These are phyloP conservation scores for Prunus kanzakura DNA, from an alignment of 306 rosid genomes.

Conservation along the genomic window DNA sequence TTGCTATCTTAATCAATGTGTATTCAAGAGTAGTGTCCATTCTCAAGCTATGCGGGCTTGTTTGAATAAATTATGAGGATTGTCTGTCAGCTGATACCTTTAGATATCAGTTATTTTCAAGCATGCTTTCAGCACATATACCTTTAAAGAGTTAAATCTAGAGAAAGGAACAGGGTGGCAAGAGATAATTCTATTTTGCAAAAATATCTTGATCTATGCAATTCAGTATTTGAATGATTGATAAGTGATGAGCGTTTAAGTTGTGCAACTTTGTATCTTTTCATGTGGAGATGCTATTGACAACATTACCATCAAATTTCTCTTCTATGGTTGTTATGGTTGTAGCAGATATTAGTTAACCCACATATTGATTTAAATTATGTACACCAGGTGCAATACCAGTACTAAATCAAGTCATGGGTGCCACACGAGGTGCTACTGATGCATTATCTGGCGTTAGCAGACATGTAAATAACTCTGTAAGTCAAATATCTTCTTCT, in stretches of 20 bases:
- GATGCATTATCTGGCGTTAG: slow-evolving; percentile 87
- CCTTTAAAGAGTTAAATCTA: background rate
- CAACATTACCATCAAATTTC: background rate
- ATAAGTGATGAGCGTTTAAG: background rate
- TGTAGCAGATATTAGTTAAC: slow-evolving; percentile 6
- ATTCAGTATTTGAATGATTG: background rate
- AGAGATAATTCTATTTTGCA: background rate
- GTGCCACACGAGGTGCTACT: slow-evolving; percentile 96
- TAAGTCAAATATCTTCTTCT: slow-evolving; percentile 33
- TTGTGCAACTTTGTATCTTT: background rate
- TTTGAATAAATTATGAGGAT: background rate
- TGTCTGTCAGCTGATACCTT: background rate
- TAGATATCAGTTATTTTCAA: background rate
- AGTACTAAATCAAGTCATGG: slow-evolving; percentile 79
- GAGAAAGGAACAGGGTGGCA: background rate
- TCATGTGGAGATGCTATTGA: background rate
- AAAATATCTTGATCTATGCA: background rate
- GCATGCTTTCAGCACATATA: background rate
- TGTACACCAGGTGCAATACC: slow-evolving; percentile 74
- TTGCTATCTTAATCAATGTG: background rate
- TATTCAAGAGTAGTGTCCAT: background rate
- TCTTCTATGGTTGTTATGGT: background rate
- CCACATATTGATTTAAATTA: slow-evolving; percentile 5
- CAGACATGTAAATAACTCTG: slow-evolving; percentile 71
- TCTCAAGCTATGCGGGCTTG: background rate